Conservation (phyloP, 2,329 filamentous ascomycete species). For the Sporothrix luriei region DNA sequence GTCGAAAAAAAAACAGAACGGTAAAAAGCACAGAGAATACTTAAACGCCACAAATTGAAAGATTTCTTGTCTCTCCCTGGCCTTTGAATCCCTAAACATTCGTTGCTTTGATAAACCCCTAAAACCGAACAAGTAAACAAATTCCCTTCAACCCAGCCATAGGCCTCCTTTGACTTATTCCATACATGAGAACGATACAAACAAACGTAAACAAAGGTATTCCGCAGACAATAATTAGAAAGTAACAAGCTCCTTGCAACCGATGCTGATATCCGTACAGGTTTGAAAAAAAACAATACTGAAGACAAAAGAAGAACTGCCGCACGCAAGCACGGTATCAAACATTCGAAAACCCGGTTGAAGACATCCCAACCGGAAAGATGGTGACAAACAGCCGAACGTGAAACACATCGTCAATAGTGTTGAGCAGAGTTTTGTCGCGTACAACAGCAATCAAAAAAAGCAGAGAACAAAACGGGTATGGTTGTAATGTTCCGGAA, state of each 20-base stretch:
- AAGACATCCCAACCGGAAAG: neutral
- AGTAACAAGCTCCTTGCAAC: conserved; percentile 16
- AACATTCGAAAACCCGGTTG: neutral
- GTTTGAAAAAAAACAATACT: neutral
- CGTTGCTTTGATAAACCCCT: neutral
- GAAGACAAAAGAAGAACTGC: neutral
- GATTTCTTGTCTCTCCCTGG: neutral
- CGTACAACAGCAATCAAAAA: neutral
- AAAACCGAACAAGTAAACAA: neutral
- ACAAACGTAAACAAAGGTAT: neutral
- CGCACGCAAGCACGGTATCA: neutral
- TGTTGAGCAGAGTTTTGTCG: neutral
- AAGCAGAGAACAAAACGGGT: conserved; percentile 20
- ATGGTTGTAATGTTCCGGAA: neutral
- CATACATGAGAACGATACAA: conserved; percentile 19
- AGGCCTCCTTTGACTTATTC: conserved; percentile 15
- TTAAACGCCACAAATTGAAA: conserved; percentile 6
- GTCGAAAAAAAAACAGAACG: neutral
- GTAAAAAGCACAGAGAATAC: neutral
- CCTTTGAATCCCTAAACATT: neutral
- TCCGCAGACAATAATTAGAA: neutral
- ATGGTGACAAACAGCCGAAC: neutral
- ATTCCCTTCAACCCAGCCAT: neutral
- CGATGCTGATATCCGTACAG: conserved; percentile 15
- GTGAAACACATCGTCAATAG: neutral